Evolutionary conservation across 2,329 filamentous ascomycete genomes (phyloP), one percentile per base, ranked within the genome.

Genomic region (Hymenoscyphus scutula): DNA sequence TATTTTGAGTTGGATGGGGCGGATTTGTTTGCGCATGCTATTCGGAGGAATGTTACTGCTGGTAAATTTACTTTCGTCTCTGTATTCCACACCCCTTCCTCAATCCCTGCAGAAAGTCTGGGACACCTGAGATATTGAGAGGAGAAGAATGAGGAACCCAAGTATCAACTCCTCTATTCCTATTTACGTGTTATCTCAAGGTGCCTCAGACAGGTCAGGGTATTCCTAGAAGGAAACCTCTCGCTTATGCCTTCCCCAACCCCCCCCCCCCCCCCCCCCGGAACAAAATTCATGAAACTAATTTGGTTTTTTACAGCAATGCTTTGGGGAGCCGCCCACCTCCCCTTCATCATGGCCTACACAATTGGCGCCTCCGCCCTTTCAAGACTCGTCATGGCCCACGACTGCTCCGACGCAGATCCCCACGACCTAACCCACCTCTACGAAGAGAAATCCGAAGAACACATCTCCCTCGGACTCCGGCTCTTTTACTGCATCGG

Each of bases 401-500:
- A 82, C 59, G 86, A 89, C 72, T 79, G 77, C 38, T 67, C 75
- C 1, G 74, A 81, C 62, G 74, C 83, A 0, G 75, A 83, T 38
- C 64, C 78, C 0, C 76, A 83, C 8, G 75, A 78, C 34, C 75
- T 89, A 0, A 82, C 80, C 6, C 79, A 82, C 30, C 72, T 76
- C 15, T 87, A 86, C 69, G 74, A 77, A 23, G 73, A 74, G 1
- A 78, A 79, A 54, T 81, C 82, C 1, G 80, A 82, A 60, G 73
- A 74, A 0, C 76, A 83, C n/a, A 75, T 88, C n/a, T 70, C 76
- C 5, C 64, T 73, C 7, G 84, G 83, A 2, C 77, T 87, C 19
- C 79, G 84, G 15, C 86, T 84, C 78, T 88, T 85, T 73, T 89
- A 88, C 73, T 88, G 85, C 72, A 79, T 77, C n/a, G 86, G 86